Evolutionary conservation across 768 basidiomycete genomes (phyloP).

Genomic region (Boletus sensibilis): DNA sequence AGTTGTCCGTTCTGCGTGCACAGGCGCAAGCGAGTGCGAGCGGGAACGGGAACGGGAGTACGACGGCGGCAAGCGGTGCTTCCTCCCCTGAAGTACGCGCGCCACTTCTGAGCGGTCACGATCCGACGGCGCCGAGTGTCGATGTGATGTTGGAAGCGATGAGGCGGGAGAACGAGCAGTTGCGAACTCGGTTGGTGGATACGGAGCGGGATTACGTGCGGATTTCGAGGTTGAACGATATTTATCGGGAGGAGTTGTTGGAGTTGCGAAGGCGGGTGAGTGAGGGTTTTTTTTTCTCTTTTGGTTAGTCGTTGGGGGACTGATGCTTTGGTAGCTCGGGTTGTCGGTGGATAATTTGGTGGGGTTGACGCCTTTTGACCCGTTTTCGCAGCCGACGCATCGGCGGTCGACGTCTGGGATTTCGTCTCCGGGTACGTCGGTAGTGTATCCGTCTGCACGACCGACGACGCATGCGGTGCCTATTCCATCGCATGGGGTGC

Average conservation of each 20-base stretch:
- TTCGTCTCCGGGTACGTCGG: slow-evolving; percentile 31
- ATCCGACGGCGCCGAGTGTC: slow-evolving; percentile 38
- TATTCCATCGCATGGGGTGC: slow-evolving; percentile 66
- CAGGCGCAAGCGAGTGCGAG: slow-evolving; percentile 35
- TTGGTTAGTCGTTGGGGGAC: too few relatives aligned
- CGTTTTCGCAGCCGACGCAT: slow-evolving; percentile 71
- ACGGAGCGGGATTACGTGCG: slow-evolving; percentile 78
- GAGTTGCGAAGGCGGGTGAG: slow-evolving; percentile 73
- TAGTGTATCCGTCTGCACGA: slow-evolving; percentile 26
- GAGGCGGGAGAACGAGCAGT: slow-evolving; percentile 74
- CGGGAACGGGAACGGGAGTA: slow-evolving; percentile 13
- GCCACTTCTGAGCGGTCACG: slow-evolving; percentile 12
- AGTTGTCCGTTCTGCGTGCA: slow-evolving; percentile 61
- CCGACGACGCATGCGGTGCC: slow-evolving; percentile 54
- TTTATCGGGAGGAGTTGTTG: slow-evolving; percentile 82
- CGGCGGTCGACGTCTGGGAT: slow-evolving; percentile 46
- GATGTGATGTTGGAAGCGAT: slow-evolving; percentile 75
- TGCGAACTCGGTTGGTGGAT: slow-evolving; percentile 64
- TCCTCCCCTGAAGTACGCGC: not conserved
- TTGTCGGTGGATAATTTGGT: slow-evolving; percentile 68
- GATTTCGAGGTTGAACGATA: slow-evolving; percentile 72
- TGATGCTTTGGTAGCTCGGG: slow-evolving; percentile 13
- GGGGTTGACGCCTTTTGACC: slow-evolving; percentile 63
- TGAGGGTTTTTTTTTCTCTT: not conserved
- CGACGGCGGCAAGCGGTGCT: not conserved